Evolutionary conservation across 1,139 yeast species (phyloP).

Genomic region (Geotrichum cucujoidarum): DNA sequence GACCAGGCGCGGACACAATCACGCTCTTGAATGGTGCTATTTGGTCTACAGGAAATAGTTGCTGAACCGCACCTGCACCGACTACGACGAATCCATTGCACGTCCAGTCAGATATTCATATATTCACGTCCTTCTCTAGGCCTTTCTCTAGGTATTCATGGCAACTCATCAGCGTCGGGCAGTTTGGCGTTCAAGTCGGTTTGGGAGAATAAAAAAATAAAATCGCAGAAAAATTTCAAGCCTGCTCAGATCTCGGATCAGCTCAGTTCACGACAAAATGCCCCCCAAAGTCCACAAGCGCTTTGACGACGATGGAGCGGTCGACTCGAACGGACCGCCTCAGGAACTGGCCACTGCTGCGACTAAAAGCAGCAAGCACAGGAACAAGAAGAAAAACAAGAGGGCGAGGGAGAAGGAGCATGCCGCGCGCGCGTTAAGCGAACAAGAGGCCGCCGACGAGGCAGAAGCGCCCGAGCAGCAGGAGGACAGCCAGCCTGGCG

Average conservation of each 20-base stretch:
- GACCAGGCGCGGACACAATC: too few relatives aligned
- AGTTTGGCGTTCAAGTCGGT: neutral
- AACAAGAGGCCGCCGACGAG: neutral
- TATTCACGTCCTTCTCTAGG: too few relatives aligned
- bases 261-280: conserved; percentile 18
- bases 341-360: neutral
- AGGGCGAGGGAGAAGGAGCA: conserved; percentile 12
- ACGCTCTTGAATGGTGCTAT: too few relatives aligned
- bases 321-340: neutral
- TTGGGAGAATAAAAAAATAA: conserved; percentile 2
- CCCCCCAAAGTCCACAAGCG: conserved; percentile 30
- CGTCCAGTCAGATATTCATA: too few relatives aligned
- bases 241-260: neutral
- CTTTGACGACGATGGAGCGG: conserved; percentile 25
- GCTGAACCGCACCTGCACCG: too few relatives aligned
- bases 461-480: neutral
- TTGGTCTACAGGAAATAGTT: too few relatives aligned
- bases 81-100: too few relatives aligned
- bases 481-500: neutral
- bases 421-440: too few relatives aligned
- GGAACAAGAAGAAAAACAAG: conserved; percentile 16
- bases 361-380: neutral
- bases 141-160: too few relatives aligned
- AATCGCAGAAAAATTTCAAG: neutral
- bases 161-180: too few relatives aligned